These are phyloP conservation scores for Herpotrichia juniperi DNA, from an alignment of 2,329 filamentous ascomycete genomes.

Conservation along the genomic window DNA sequence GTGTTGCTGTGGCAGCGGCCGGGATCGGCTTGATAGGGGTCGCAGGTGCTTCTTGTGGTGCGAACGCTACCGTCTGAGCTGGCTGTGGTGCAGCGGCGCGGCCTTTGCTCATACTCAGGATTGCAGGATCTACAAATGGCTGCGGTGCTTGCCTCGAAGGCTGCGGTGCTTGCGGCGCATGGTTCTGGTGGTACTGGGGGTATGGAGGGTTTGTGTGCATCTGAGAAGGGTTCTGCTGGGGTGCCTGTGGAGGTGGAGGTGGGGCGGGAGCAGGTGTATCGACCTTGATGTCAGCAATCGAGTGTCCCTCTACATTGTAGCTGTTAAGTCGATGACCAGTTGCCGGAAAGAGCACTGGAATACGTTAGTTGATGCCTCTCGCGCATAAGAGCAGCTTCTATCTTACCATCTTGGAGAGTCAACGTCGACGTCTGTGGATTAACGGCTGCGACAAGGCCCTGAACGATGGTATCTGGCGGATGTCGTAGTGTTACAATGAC, in stretches of 20 bases:
- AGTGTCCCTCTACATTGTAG: constrained; percentile 63
- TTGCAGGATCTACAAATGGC: constrained; percentile 79
- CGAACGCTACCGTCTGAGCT: constrained; percentile 23
- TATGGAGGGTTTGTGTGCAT: constrained; percentile 15
- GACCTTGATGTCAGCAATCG: constrained; percentile 66
- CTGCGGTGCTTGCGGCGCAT: constrained; percentile 23
- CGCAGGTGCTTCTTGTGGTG: constrained; percentile 47
- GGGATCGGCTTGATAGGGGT: constrained; percentile 51
- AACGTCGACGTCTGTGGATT: constrained; percentile 67
- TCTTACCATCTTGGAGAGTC: constrained; percentile 73
- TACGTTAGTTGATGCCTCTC: not conserved
- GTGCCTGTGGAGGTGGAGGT: constrained; percentile 12
- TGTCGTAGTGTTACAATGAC: constrained; percentile 75
- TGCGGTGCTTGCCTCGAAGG: constrained; percentile 41
- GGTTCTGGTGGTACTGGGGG: constrained; percentile 17
- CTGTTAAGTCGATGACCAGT: constrained; percentile 59
- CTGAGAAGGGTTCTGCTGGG: constrained; percentile 10
- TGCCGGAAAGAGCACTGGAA: constrained; percentile 58
- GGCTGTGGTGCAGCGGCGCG: constrained; percentile 31
- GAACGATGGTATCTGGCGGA: constrained; percentile 68
- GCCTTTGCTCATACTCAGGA: constrained; percentile 68
- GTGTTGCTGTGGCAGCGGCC: constrained; percentile 38
- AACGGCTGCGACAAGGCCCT: constrained; percentile 74
- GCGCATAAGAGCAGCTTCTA: not conserved
- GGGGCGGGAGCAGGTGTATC: constrained; percentile 37